These are phyloP conservation scores for Colletotrichum gloeosporioides DNA, from an alignment of 2,329 filamentous ascomycete genomes.

Conservation along the genomic window DNA sequence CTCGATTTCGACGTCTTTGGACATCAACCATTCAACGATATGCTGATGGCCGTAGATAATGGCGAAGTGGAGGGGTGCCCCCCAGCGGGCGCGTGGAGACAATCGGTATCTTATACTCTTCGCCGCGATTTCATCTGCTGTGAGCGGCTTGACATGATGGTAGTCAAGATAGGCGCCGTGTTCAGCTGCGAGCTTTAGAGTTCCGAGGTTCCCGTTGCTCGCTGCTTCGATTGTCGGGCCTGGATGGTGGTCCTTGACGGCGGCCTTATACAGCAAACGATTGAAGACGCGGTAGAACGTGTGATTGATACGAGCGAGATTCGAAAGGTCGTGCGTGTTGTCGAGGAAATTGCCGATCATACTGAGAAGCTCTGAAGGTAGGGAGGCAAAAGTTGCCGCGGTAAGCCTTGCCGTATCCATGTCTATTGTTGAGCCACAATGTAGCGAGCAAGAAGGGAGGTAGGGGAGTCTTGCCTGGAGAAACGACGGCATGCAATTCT, in stretches of 20 bases:
- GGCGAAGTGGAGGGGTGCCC: neutral
- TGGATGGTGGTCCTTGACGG: neutral
- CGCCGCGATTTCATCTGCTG: neutral
- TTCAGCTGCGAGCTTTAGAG: neutral
- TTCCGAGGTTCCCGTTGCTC: neutral
- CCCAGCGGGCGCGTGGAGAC: neutral
- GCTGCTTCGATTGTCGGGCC: neutral
- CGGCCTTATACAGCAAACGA: neutral
- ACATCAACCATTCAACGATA: neutral
- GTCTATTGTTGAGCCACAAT: neutral
- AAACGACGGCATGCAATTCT: neutral
- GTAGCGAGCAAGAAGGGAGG: neutral
- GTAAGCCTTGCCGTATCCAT: neutral
- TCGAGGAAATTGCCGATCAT: neutral
- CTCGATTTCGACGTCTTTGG: neutral
- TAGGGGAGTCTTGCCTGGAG: neutral
- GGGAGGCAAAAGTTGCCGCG: neutral
- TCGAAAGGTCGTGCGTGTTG: accelerated
- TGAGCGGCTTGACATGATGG: neutral
- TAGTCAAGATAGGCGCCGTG: neutral
- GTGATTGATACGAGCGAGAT: neutral
- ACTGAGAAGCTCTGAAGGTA: neutral
- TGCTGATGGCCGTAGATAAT: neutral
- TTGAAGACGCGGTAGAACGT: neutral
- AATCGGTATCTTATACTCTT: neutral